phyloP scores from a whole-genome alignment of 306 rosid species.

The Senna siamea region DNA sequence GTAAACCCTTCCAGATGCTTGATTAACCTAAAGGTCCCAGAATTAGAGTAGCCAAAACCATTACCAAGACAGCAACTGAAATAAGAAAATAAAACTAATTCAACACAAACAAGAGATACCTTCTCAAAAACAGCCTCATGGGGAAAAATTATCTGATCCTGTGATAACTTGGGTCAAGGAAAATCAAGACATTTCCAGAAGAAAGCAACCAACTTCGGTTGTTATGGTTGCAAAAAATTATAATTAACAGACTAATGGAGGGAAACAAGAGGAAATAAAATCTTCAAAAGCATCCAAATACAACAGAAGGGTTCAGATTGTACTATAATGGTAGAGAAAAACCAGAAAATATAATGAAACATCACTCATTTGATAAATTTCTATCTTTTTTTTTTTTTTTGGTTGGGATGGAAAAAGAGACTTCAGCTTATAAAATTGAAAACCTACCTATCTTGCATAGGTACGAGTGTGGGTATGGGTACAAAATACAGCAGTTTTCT shows the following conservation, averaged over 20 bases:
- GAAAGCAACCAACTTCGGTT: conserved; percentile 28
- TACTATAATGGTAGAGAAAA: background rate
- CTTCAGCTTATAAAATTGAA: too few relatives aligned
- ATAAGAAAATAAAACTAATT: conserved; percentile 23
- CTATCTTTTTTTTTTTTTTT: too few relatives aligned
- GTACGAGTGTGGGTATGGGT: too few relatives aligned
- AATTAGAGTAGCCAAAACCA: conserved; percentile 30
- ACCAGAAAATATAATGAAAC: too few relatives aligned
- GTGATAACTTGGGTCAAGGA: conserved; percentile 60
- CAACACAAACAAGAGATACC: conserved; percentile 51
- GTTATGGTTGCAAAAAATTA: background rate
- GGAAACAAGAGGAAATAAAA: background rate
- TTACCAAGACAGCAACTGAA: conserved; percentile 16
- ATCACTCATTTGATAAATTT: too few relatives aligned
- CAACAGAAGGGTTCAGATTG: background rate
- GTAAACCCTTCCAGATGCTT: conserved; percentile 90
- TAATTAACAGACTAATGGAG: conserved; percentile 5
- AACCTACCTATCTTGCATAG: too few relatives aligned
- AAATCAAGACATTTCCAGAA: conserved; percentile 32
- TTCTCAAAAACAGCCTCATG: conserved; percentile 91
- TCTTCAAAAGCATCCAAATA: background rate
- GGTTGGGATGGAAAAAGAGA: too few relatives aligned
- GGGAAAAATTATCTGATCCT: conserved; percentile 97
- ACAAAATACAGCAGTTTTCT: too few relatives aligned
- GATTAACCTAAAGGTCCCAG: conserved; percentile 69